Evolutionary conservation across 805 yeast species (phyloP).

Genomic region (Pachysolen tannophilus): DNA sequence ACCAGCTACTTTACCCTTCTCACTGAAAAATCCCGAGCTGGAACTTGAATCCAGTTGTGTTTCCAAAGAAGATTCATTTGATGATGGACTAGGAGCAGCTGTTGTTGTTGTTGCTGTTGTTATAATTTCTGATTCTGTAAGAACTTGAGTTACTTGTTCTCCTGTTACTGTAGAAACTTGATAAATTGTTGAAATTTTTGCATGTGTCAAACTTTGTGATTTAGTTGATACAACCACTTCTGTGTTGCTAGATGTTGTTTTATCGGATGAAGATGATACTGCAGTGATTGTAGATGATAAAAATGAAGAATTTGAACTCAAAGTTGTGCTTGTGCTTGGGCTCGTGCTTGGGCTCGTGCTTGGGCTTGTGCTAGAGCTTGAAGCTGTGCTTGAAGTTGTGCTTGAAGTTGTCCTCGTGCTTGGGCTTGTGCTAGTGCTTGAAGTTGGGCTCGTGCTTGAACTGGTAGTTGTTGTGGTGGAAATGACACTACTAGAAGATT

Average conservation of each 20-base stretch:
- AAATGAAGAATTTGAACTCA: slow-evolving; percentile 14
- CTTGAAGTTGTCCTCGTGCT: not conserved
- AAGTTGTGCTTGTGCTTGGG: slow-evolving; percentile 5
- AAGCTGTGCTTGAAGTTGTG: slow-evolving; percentile 1
- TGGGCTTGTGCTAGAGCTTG: slow-evolving; percentile 5
- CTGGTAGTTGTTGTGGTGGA: slow-evolving; percentile 7
- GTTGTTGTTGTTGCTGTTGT: not conserved
- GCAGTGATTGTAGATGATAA: slow-evolving; percentile 16
- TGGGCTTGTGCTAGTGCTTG: slow-evolving; percentile 1
- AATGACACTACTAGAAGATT: not conserved
- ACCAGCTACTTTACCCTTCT: slow-evolving; percentile 76
- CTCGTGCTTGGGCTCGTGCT: not conserved
- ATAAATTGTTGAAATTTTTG: not conserved
- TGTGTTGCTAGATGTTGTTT: slow-evolving; percentile 2
- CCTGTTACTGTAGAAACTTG: too few species aligned
- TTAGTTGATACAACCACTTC: not conserved
- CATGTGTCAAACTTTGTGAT: not conserved
- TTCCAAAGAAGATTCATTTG: too few species aligned
- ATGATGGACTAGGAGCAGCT: too few species aligned
- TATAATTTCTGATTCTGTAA: not conserved
- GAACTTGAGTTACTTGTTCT: too few species aligned
- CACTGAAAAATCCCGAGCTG: slow-evolving; percentile 56
- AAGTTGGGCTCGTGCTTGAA: slow-evolving; percentile 2
- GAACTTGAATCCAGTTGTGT: too few species aligned
- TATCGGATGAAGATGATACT: slow-evolving; percentile 14